Evolutionary conservation across 371 early-diverging fungal species (phyloP), one percentile per base, ranked within the genome.

Genomic region (Choanephora cucurbitarum): DNA sequence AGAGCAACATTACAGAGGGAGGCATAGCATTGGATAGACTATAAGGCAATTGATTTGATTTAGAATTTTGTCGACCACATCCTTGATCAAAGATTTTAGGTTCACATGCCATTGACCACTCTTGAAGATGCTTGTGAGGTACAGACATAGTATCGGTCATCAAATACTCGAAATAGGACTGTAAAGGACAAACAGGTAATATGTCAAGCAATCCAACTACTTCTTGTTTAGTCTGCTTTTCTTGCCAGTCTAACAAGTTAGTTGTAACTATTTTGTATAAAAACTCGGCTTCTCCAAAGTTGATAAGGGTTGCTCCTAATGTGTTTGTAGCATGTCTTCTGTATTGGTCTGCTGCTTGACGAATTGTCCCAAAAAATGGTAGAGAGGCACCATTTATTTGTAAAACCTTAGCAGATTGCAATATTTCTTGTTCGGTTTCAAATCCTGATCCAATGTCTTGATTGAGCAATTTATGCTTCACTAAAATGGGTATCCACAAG

Each of bases 401-500:
- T 4, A 64, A 21, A 2, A 64, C 52, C 15, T 41, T 19, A 22
- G 46, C 17, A 51, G 55, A 64, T n/a, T 41, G 43, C 2, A 28
- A 19, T 31, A 45, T 45, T 14, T n/a, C n/a, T 15, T 60, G 40
- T 4, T 58, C 46, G 23, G 67, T 59, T 70, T 69, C 70, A 14
- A 44, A 61, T 18, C 66, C 67, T 34, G 70, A 43, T 67, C 73
- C 69, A 3, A 72, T 51, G 5, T 69, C 65, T 42, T 65, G 67
- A 4, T 62, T 52, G 52, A 82, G 73, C 15, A 78, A 53, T n/a
- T 85, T 83, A 66, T 73, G 62, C 5, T 75, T 69, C 9, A 81
- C 60, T 21, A 91, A 61, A 23, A 82, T 49, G 5, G 72, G 80
- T 5, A 81, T 76, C 91, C 91, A 90, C 11, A 74, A 64, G 3